A percentile compares a stretch with the other conserved stretches of the same genome.
phyloP scores from a whole-genome alignment of 352 stramenopile species.

The Blastocystis sp. region DNA sequence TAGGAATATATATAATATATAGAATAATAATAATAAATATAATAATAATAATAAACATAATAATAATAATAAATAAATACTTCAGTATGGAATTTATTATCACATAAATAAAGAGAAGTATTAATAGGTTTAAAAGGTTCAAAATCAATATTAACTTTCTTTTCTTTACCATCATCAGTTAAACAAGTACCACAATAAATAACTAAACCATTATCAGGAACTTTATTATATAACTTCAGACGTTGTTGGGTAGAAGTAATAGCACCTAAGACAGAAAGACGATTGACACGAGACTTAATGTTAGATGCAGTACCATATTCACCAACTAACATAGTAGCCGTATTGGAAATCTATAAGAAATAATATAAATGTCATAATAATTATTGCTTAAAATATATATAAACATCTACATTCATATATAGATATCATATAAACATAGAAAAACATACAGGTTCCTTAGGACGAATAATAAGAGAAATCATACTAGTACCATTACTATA shows the following conservation, averaged over 20 bases:
- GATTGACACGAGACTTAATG: conserved; percentile 97
- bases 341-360: conserved; percentile 61
- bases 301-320: conserved; percentile 98
- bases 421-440: conserved; percentile 26
- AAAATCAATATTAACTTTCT: conserved; percentile 97
- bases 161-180: conserved; percentile 96
- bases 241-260: conserved; percentile 97
- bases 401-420: background rate
- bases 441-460: conserved; percentile 69
- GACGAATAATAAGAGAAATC: conserved; percentile 96
- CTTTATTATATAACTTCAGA: conserved; percentile 75
- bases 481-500: conserved; percentile 85
- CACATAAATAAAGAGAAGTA: conserved; percentile 97
- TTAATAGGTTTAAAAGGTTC: conserved; percentile 99
- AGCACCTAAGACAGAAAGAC: conserved; percentile 81
- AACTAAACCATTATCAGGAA: conserved; percentile 84
- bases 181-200: conserved; percentile 97
- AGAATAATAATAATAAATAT: conserved; percentile 40
- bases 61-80: conserved; percentile 12
- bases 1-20: no score
- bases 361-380: background rate
- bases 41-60: no score
- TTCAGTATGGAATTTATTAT: conserved; percentile 99
- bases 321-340: conserved; percentile 91
- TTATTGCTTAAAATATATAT: background rate